Conservation (phyloP, 2,329 filamentous ascomycete species). For the Teratosphaeriaceae sp. region DNA sequence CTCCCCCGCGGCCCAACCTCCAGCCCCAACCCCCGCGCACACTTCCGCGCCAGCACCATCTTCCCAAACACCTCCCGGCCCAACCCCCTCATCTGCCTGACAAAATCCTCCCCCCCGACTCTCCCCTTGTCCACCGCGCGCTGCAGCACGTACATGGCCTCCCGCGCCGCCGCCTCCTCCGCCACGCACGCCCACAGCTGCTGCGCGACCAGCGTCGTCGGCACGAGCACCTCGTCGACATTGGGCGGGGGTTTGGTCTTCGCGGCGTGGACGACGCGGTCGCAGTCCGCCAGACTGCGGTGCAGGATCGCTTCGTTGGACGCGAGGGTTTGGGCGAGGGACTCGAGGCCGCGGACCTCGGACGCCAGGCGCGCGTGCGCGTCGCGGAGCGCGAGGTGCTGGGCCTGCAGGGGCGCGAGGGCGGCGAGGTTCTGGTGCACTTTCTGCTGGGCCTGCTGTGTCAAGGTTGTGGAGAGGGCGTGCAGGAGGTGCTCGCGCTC, state of each 20-base stretch:
- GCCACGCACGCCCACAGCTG: slow-evolving; percentile 89
- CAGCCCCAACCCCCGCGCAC: slow-evolving; percentile 69
- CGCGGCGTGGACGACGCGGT: slow-evolving; percentile 68
- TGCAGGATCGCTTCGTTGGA: slow-evolving; percentile 75
- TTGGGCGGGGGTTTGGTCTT: slow-evolving; percentile 61
- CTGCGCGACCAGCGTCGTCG: slow-evolving; percentile 84
- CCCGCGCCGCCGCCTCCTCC: slow-evolving; percentile 79
- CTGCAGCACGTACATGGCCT: slow-evolving; percentile 77
- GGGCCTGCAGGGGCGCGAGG: slow-evolving; percentile 68
- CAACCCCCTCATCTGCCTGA: slow-evolving; percentile 64
- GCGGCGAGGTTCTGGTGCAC: slow-evolving; percentile 67
- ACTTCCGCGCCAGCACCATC: slow-evolving; percentile 73
- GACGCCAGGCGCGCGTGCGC: slow-evolving; percentile 64
- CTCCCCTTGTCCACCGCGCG: slow-evolving; percentile 67
- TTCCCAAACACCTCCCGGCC: slow-evolving; percentile 78
- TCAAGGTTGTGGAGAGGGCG: slow-evolving; percentile 65
- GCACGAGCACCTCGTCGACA: slow-evolving; percentile 88
- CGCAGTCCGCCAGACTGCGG: slow-evolving; percentile 70
- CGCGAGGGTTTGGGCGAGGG: slow-evolving; percentile 63
- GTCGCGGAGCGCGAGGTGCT: slow-evolving; percentile 67
- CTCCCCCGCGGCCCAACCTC: slow-evolving; percentile 19
- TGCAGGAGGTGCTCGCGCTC: slow-evolving; percentile 84
- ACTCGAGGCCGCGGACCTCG: slow-evolving; percentile 65
- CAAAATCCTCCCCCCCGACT: slow-evolving; percentile 65
- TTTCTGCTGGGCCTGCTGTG: slow-evolving; percentile 61